phyloP scores from a whole-genome alignment of 169 alveolate genomes.

The Theileria equi region DNA sequence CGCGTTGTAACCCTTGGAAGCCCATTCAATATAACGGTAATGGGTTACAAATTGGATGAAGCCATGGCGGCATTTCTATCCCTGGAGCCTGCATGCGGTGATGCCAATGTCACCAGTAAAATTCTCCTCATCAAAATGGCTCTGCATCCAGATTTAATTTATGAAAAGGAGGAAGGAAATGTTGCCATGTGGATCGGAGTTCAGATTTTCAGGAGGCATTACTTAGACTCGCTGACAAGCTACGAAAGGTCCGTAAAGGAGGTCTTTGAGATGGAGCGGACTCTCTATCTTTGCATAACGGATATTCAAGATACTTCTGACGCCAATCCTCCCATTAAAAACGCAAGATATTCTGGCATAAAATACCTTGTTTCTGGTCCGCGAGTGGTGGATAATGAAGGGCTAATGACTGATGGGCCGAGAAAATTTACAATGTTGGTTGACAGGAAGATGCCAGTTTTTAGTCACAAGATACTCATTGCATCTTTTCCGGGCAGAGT shows the following conservation, averaged over 20 bases:
- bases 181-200: constrained; percentile 20
- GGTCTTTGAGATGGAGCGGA: not conserved
- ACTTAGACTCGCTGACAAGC: not conserved
- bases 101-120: not conserved
- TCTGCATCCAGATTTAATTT: not conserved
- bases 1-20: too few species aligned
- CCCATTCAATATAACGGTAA: constrained; percentile 15
- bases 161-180: not conserved
- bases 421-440: not conserved
- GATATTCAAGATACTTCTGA: too few species aligned
- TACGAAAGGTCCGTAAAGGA: not conserved
- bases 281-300: constrained; percentile 5
- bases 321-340: too few species aligned
- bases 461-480: constrained; percentile 3
- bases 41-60: not conserved
- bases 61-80: constrained; percentile 2
- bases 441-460: not conserved
- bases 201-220: constrained; percentile 2
- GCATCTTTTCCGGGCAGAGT: not conserved
- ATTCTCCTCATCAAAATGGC: not conserved
- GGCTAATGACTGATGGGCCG: not conserved
- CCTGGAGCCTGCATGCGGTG: not conserved
- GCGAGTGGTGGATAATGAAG: not conserved
- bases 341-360: constrained; percentile 4
- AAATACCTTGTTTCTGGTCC: constrained; percentile 23